Conservation (phyloP, 768 basidiomycete genomes). For the Crassisporium funariophilum region DNA sequence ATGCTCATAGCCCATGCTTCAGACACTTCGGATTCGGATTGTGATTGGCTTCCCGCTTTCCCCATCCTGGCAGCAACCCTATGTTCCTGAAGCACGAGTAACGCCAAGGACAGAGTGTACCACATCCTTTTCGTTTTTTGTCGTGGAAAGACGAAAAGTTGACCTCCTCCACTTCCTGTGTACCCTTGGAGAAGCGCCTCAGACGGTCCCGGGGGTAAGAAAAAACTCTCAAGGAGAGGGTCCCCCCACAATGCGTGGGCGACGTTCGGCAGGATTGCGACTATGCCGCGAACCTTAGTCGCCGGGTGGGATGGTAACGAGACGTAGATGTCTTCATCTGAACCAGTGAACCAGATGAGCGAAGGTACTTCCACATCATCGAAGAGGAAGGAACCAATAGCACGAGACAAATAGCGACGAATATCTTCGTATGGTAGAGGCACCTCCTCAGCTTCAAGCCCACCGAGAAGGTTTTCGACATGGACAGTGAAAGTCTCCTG, state of each 20-base stretch:
- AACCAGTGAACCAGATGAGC: constrained; percentile 64
- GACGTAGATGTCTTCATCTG: constrained; percentile 60
- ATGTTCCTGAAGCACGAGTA: constrained; percentile 50
- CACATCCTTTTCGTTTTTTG: constrained; percentile 78
- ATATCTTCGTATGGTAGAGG: constrained; percentile 45
- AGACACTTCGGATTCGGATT: constrained; percentile 22
- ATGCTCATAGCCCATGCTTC: constrained; percentile 44
- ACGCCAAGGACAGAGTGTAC: constrained; percentile 70
- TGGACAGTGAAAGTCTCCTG: constrained; percentile 69
- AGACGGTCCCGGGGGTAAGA: constrained; percentile 49
- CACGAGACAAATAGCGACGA: constrained; percentile 58
- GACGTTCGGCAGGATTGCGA: constrained; percentile 51
- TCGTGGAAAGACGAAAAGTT: constrained; percentile 56
- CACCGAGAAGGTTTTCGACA: constrained; percentile 58
- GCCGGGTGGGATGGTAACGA: constrained; percentile 28
- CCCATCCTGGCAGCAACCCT: not conserved
- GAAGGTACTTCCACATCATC: constrained; percentile 76
- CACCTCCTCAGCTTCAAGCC: constrained; percentile 35
- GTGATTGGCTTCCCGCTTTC: constrained; percentile 7
- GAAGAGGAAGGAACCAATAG: constrained; percentile 75
- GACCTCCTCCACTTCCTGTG: constrained; percentile 45
- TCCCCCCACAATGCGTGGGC: constrained; percentile 74
- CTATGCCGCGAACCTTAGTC: constrained; percentile 32
- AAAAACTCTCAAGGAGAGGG: constrained; percentile 69
- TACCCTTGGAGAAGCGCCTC: constrained; percentile 67